Evolutionary conservation across 768 basidiomycete genomes (phyloP), one percentile per base, ranked within the genome.

Genomic region (Podaxis carcinomalis): DNA sequence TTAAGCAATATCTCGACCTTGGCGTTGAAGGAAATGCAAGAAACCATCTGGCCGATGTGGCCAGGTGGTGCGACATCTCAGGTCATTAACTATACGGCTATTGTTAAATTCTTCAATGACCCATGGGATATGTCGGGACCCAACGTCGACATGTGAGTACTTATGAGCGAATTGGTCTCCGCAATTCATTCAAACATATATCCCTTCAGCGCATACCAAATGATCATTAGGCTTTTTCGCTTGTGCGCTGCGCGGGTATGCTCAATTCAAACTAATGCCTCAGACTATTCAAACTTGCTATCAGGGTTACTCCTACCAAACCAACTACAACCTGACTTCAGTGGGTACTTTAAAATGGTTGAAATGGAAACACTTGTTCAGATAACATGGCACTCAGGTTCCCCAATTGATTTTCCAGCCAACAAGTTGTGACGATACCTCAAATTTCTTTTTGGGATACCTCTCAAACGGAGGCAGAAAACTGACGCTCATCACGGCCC

Each of bases 281-380:
- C 28, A 6, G 63, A 25, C 51, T 40, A 62, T 53, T 55, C 39
- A 54, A 25, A 16, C 46, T n/a, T 39, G 27, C 10, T 28, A 7
- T 4, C 66, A 92, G 89, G 90, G 90, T 39, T 92, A 85, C 66
- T 75, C 81, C n/a, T 90, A 88, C 64, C 75, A 85, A 65, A 82
- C 89, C 25, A 77, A 81, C n/a, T 77, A 84, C 36, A 85, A 84
- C 64, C 78, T 80, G 5, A 82, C 80, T 89, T 89, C 63, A 62
- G 72, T 71, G 52, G n/a, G 37, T 21, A 51, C 61, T 21, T 40
- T 13, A 44, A 42, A 9, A 21, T 57, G 11, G 37, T 37, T 44
- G 21, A 14, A 19, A 14, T 1, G 32, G 23, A 9, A 16, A 2
- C 46, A n/a, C 28, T 14, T 44, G 67, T 61, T 68, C 65, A 47